Evolutionary conservation across 305 asterid genomes (phyloP).

Genomic region (Striga hermonthica): DNA sequence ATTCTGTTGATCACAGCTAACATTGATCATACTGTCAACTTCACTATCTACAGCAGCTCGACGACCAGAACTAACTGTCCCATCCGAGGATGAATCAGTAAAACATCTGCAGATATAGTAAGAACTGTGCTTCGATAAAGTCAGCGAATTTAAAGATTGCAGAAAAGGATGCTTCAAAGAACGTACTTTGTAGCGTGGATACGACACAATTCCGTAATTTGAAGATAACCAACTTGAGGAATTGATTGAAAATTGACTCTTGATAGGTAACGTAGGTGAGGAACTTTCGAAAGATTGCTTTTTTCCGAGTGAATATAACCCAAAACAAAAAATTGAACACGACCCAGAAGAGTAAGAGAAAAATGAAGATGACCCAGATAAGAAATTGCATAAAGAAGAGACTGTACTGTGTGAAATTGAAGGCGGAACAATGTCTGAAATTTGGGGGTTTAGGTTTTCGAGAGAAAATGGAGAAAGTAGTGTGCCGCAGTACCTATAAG

Average conservation of each 20-base stretch:
- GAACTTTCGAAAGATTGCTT: slow-evolving; percentile 23
- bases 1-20: slow-evolving; percentile 22
- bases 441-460: slow-evolving; percentile 34
- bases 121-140: slow-evolving; percentile 9
- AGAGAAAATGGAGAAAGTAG: slow-evolving; percentile 25
- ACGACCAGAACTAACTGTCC: slow-evolving; percentile 13
- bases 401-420: slow-evolving; percentile 2
- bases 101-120: slow-evolving; percentile 23
- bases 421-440: slow-evolving; percentile 2
- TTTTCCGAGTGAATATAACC: not conserved
- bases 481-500: slow-evolving; percentile 34
- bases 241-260: slow-evolving; percentile 12
- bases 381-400: slow-evolving; percentile 27
- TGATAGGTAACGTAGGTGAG: slow-evolving; percentile 26
- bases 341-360: not conserved
- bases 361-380: slow-evolving; percentile 20
- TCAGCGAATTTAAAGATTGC: slow-evolving; percentile 11
- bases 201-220: slow-evolving; percentile 11
- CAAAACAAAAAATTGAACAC: not conserved
- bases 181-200: not conserved
- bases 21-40: not conserved
- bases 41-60: slow-evolving; percentile 28
- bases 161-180: slow-evolving; percentile 5
- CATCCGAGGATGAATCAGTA: slow-evolving; percentile 30
- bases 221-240: slow-evolving; percentile 19